Evolutionary conservation across 345 rosid species (phyloP), one percentile per base, ranked within the genome.

Genomic region (Ailanthus altissimus): DNA sequence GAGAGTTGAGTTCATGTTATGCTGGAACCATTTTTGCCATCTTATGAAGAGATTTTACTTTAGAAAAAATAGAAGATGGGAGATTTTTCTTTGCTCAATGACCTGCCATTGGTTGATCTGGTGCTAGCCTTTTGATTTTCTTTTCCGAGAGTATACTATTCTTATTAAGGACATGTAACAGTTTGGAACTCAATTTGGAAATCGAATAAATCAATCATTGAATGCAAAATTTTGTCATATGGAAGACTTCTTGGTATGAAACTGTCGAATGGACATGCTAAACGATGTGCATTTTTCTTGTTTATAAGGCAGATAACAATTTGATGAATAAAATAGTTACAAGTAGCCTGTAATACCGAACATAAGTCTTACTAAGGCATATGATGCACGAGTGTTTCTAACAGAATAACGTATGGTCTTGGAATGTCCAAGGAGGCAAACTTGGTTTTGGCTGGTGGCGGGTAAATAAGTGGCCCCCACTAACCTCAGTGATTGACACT

Each of bases 1-100:
- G 91, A 89, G 85, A 81, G 85, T 63, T 90, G 86, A 88, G 54
- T 67, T 62, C 50, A 28, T 59, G 43, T 53, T 74, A 6, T 9
- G 38, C 36, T 38, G 15, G 6, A 65, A 75, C 50, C 61, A 67
- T 15, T 53, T 51, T 65, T 42, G 21, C 11, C 21, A 5, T 58
- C 53, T 1, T 7, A 59, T 49, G 5, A 54, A 59, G 67, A 66
- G 2, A 26, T 58, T 16, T 9, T 21, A 32, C 32, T 43, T 51
- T 63, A 63, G 14, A 38, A 43, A 56, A 1, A 8, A 61, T 60
- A 18, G 40, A 45, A 73, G 67, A 73, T 46, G 23, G 26, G 68
- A 46, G 68, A 73, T 73, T 40, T 63, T 47, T 21, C 11, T 73
- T 38, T 13, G 13, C 38, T 40, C 56, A 14, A 70, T 11, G 47